Percentiles rank a stretch among this genome's conserved stretches.
phyloP scores from a whole-genome alignment of 768 basidiomycete species.

The Kwoniella europaea region DNA sequence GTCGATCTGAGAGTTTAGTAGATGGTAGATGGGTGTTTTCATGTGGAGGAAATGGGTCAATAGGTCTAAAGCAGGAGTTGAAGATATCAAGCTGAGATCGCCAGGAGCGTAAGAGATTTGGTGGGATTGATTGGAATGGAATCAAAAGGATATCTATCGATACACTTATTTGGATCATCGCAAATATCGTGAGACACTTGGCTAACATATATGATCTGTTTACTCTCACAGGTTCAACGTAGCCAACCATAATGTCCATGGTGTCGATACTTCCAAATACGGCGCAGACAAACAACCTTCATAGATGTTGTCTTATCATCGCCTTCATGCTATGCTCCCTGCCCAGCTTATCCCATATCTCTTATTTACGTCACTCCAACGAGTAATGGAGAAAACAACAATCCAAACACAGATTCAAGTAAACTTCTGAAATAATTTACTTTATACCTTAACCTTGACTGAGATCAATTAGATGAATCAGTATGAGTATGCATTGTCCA shows the following conservation, averaged over 20 bases:
- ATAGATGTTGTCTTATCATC: slow-evolving; percentile 21
- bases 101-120: too few relatives aligned
- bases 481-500: background rate
- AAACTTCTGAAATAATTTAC: background rate
- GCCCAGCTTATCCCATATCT: background rate
- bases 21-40: too few relatives aligned
- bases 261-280: slow-evolving; percentile 83
- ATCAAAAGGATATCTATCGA: too few relatives aligned
- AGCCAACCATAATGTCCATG: slow-evolving; percentile 86
- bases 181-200: background rate
- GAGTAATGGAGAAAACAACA: too few relatives aligned
- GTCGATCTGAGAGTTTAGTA: too few relatives aligned
- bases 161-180: too few relatives aligned
- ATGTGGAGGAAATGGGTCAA: too few relatives aligned
- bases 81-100: too few relatives aligned
- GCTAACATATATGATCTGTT: background rate
- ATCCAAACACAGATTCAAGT: background rate
- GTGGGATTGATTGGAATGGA: too few relatives aligned
- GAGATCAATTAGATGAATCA: background rate
- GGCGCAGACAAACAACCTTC: slow-evolving; percentile 32
- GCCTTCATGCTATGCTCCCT: background rate
- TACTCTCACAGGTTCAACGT: slow-evolving; percentile 78
- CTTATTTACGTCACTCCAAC: background rate
- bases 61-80: too few relatives aligned
- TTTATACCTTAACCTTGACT: background rate